phyloP scores from a whole-genome alignment of 2,329 filamentous ascomycete species.

The Colletotrichum filicis region DNA sequence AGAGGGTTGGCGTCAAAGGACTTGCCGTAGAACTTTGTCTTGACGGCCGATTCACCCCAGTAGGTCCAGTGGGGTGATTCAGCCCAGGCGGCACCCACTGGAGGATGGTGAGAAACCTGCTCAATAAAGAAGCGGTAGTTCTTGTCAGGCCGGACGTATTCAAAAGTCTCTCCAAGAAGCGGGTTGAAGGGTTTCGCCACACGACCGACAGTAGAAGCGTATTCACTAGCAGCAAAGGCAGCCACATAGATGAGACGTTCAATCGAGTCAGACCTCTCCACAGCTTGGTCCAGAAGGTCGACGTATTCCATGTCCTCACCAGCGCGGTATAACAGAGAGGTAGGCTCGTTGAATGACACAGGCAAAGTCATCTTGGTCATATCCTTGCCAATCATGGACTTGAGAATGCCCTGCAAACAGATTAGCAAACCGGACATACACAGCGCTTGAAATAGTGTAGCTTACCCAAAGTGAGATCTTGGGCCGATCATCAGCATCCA shows the following conservation, averaged over 20 bases:
- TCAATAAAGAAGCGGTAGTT: slow-evolving; percentile 99
- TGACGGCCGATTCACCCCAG: slow-evolving; percentile 94
- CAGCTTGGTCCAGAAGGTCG: slow-evolving; percentile 89
- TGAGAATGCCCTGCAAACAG: slow-evolving; percentile 81
- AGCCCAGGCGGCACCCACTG: slow-evolving; percentile 91
- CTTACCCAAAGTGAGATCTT: slow-evolving; percentile 96
- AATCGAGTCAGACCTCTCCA: slow-evolving; percentile 85
- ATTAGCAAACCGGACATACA: not conserved
- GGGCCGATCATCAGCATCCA: slow-evolving; percentile 92
- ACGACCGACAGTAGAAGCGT: slow-evolving; percentile 94
- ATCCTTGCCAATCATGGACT: slow-evolving; percentile 99
- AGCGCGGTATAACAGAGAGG: slow-evolving; percentile 92
- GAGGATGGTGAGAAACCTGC: slow-evolving; percentile 97
- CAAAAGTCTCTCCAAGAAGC: slow-evolving; percentile 93
- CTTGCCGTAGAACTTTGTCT: slow-evolving; percentile 97
- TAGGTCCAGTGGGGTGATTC: slow-evolving; percentile 97
- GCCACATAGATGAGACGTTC: slow-evolving; percentile 95
- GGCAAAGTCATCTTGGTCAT: slow-evolving; percentile 99
- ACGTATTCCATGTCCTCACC: slow-evolving; percentile 99
- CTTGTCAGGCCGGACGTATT: slow-evolving; percentile 95
- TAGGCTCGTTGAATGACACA: slow-evolving; percentile 98
- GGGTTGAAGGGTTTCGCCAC: slow-evolving; percentile 99
- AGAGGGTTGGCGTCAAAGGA: slow-evolving; percentile 97
- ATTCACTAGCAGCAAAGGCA: slow-evolving; percentile 95
- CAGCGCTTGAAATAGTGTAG: slow-evolving; percentile 25